Conservation (phyloP, 2,329 filamentous ascomycete genomes). For the Capronia americana region DNA sequence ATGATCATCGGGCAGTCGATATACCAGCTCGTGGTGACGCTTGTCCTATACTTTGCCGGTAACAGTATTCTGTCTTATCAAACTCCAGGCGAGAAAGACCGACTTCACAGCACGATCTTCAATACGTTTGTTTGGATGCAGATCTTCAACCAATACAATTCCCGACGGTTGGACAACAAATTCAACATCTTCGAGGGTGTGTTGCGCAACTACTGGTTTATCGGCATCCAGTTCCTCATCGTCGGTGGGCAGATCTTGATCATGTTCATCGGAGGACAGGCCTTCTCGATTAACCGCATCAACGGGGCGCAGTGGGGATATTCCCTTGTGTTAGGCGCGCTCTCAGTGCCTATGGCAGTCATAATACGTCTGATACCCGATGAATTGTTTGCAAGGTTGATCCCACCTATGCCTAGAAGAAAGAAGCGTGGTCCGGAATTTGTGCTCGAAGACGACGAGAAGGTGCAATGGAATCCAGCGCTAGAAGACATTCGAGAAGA, state of each 20-base stretch:
- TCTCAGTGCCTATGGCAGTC: conserved; percentile 60
- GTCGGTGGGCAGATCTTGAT: conserved; percentile 64
- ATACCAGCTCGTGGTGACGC: conserved; percentile 47
- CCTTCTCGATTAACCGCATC: conserved; percentile 60
- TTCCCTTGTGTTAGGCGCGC: conserved; percentile 56
- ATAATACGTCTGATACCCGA: conserved; percentile 61
- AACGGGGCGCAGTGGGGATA: conserved; percentile 62
- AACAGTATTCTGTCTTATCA: conserved; percentile 60
- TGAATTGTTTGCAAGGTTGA: conserved; percentile 52
- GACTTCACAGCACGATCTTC: conserved; percentile 68
- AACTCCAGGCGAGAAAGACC: conserved; percentile 48
- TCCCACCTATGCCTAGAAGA: conserved; percentile 44
- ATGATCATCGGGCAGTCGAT: conserved; percentile 51
- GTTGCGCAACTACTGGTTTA: conserved; percentile 63
- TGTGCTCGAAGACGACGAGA: conserved; percentile 49
- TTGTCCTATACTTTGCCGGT: conserved; percentile 63
- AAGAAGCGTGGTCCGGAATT: conserved; percentile 38
- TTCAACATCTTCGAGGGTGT: conserved; percentile 68
- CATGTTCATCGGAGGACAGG: conserved; percentile 62
- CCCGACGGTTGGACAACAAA: conserved; percentile 67
- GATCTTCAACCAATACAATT: conserved; percentile 74
- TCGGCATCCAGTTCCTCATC: conserved; percentile 64
- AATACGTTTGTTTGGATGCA: conserved; percentile 77
- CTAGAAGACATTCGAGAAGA: conserved; percentile 69
- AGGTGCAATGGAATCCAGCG: conserved; percentile 65